Conservation (phyloP, 352 stramenopile species). For the Phytopythium vexans region DNA sequence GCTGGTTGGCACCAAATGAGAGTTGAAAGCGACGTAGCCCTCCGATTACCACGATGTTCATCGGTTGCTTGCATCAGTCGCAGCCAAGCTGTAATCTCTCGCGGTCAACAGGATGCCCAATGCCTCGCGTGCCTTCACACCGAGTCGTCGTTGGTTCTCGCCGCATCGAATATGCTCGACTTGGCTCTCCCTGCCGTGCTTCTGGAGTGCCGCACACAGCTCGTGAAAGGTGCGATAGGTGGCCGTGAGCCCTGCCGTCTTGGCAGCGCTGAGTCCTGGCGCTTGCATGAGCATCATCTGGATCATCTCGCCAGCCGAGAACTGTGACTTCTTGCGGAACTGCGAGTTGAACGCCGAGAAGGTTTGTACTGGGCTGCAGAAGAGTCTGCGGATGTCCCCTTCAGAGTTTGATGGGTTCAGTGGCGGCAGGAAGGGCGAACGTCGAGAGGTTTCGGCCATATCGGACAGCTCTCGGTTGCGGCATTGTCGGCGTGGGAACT, state of each 20-base stretch:
- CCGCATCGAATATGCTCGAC: constrained; percentile 47
- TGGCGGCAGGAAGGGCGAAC: constrained; percentile 13
- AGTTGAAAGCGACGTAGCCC: too few relatives aligned
- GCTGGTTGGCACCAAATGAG: too few relatives aligned
- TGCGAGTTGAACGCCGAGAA: constrained; percentile 67
- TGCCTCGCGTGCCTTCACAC: constrained; percentile 24
- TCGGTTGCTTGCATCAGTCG: too few relatives aligned
- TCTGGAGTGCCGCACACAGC: constrained; percentile 32
- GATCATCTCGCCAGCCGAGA: constrained; percentile 70
- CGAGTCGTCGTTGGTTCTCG: constrained; percentile 46
- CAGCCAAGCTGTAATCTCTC: constrained; percentile 17
- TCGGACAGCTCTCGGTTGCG: constrained; percentile 25
- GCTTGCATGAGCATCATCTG: constrained; percentile 85
- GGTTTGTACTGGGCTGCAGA: constrained; percentile 43
- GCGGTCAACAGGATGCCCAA: constrained; percentile 33
- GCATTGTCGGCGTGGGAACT: constrained; percentile 37
- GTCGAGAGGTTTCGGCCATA: neutral
- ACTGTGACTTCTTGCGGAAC: constrained; percentile 75
- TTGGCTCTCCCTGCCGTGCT: constrained; percentile 25
- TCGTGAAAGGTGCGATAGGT: constrained; percentile 53
- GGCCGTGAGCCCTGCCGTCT: constrained; percentile 38
- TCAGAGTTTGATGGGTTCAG: neutral
- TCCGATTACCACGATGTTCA: too few relatives aligned
- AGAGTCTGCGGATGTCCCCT: constrained; percentile 22
- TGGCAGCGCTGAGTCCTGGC: constrained; percentile 51